Evolutionary conservation across 495 filamentous ascomycete species (phyloP), one percentile per base, ranked within the genome.

Genomic region (Penicillium nucicola): DNA sequence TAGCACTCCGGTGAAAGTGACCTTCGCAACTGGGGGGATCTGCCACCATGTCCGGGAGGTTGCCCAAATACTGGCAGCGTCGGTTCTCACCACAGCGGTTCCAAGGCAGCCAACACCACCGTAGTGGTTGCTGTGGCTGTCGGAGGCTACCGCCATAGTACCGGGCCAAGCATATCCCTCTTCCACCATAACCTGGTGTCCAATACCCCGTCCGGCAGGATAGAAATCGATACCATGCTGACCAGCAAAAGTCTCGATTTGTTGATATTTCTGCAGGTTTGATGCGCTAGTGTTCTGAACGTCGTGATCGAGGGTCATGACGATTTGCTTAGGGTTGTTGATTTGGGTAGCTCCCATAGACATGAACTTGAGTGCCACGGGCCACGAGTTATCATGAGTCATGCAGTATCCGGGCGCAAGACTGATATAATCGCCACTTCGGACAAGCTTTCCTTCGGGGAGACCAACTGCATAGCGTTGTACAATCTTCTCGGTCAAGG

Each of bases 331-430:
- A n/a, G 77, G 77, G 66, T 90, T 69, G 58, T 90, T 75, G 48
- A 96, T 76, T 57, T 83, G 78, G 17, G 85, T 75, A 1, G 90
- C 90, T n/a, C 90, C 91, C 40, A 95, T 92, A 1, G 82, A 84
- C 82, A 89, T 86, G 74, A 91, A 95, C 69, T 98, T 96, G 38
- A 79, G 61, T 0, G 87, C 85, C 0, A 95, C 85, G 1, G 92
- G 89, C 86, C 85, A 95, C 0, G 84, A 84, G 70, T 98, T 97
- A 67, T 98, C 93, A 69, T 98, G 92, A 0, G 90, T 92, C 84
- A 96, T 93, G 73, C 86, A 87, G 19, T 77, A 75, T 50, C 88
- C 77, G 5, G 89, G 89, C 14, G 78, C 69, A 23, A 96, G 77
- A 0, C 83, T 89, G 40, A 97, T 83, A 76, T 92, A 95, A 76